A percentile compares a stretch with the other conserved stretches of the same genome.
Evolutionary conservation across 2,329 filamentous ascomycete genomes (phyloP).

Genomic region (Zasmidium citrigriseum): DNA sequence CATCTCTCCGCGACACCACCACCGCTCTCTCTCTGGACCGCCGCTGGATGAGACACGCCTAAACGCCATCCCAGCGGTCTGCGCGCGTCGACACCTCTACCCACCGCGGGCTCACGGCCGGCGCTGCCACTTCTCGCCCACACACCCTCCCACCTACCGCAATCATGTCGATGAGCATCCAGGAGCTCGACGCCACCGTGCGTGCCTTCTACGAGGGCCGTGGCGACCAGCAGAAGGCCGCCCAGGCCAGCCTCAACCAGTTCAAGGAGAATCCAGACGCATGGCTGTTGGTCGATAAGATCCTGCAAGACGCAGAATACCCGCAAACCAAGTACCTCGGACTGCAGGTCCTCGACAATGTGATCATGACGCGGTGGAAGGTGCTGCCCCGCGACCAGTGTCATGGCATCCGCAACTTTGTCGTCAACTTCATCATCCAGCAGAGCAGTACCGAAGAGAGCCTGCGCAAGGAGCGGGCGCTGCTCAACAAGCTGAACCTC

Average conservation of each 20-base stretch:
- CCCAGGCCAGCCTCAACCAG: slow-evolving; percentile 88
- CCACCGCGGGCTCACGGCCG: slow-evolving; percentile 24
- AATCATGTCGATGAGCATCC: slow-evolving; percentile 71
- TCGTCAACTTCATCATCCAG: slow-evolving; percentile 97
- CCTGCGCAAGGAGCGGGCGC: slow-evolving; percentile 77
- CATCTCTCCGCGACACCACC: slow-evolving; percentile 7
- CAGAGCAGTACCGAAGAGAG: slow-evolving; percentile 88
- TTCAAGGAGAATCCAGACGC: slow-evolving; percentile 99
- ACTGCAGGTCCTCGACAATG: slow-evolving; percentile 94
- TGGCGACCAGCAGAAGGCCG: slow-evolving; percentile 94
- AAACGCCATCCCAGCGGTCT: slow-evolving; percentile 29
- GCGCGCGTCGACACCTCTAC: slow-evolving; percentile 29
- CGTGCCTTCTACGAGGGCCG: slow-evolving; percentile 96
- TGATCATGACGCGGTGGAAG: slow-evolving; percentile 99
- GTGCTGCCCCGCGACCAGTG: slow-evolving; percentile 94
- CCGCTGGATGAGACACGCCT: slow-evolving; percentile 31
- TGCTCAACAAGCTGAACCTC: slow-evolving; percentile 97
- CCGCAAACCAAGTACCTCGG: slow-evolving; percentile 97
- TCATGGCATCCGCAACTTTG: slow-evolving; percentile 96
- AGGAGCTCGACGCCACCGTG: slow-evolving; percentile 95
- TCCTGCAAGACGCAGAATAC: slow-evolving; percentile 88
- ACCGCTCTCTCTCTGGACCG: slow-evolving; percentile 3
- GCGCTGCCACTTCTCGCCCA: slow-evolving; percentile 20
- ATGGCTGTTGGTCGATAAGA: slow-evolving; percentile 96
- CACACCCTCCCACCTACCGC: slow-evolving; percentile 14